Evolutionary conservation across 148 eudicot species (phyloP), one percentile per base, ranked within the genome.

Genomic region (Silene latifolia): DNA sequence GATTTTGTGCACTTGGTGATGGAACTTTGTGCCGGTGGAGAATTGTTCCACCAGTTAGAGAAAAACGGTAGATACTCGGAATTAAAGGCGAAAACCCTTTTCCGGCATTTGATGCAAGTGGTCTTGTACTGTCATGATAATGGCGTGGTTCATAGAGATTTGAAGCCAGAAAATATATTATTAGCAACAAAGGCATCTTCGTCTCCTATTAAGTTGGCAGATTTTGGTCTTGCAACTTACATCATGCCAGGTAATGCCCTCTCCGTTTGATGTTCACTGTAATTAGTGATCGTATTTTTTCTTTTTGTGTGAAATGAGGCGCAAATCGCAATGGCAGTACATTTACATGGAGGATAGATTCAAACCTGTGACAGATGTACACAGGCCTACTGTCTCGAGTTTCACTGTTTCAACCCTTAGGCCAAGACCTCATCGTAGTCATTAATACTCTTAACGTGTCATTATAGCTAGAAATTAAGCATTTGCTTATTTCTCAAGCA

Each of bases 1-100:
- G 89, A 80, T 74, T 89, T 74, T 79, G 98, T 93, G 46, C 98
- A 93, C 80, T 80, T 93, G 44, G 85, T 93, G 56, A 93, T 93
- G 98, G 98, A 93, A 80, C 93, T 93, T 44, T 93, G 96, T 82
- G 93, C 91, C 2, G 98, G 98, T 32, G 98, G 98, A 20, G 98
- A 93, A 83, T 87, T 93, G 82, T 93, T 90, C 57, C 91, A 90
- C 73, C 86, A 79, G 69, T 75, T 93, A 20, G 98, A 90, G 83
- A 85, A 83, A 80, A 83, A 83, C 17, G 93, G 91, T 62, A 85
- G 89, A 73, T 93, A 87, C 62, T 74, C 86, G 0, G 98, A 92
- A 80, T 69, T 64, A 35, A 86, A 90, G 32, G 93, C 98, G 25
- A 82, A 83, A 73, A 78, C 86, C 76, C 74, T 92, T 15, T 92